Percentiles rank a stretch among this genome's conserved stretches.
Conservation (phyloP, 768 basidiomycete species). For the Tricholoma terreum region DNA sequence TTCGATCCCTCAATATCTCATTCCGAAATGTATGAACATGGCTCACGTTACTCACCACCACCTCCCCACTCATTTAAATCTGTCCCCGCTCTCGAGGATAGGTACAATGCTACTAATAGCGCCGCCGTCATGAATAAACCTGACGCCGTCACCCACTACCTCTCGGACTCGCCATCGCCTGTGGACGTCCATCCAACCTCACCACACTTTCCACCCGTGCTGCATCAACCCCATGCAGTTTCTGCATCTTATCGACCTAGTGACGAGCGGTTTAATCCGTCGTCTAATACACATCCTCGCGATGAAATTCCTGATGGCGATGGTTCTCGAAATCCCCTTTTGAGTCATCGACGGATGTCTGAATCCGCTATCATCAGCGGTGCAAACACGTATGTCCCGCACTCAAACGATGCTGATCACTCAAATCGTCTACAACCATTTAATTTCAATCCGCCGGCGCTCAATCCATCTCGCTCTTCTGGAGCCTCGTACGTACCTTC, state of each 20-base stretch:
- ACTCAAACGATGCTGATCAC: slow-evolving; percentile 28
- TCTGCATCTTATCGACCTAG: slow-evolving; percentile 37
- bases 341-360: slow-evolving; percentile 68
- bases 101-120: slow-evolving; percentile 26
- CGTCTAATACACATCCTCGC: slow-evolving; percentile 39
- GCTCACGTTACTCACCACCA: slow-evolving; percentile 16
- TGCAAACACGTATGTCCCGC: slow-evolving; percentile 37
- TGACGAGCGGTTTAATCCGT: slow-evolving; percentile 37
- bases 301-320: slow-evolving; percentile 24
- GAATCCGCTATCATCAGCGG: slow-evolving; percentile 51
- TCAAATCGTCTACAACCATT: slow-evolving; percentile 42
- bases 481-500: slow-evolving; percentile 38
- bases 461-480: slow-evolving; percentile 32
- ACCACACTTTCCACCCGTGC: slow-evolving; percentile 35
- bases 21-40: slow-evolving; percentile 29
- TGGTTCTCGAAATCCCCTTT: slow-evolving; percentile 33
- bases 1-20: slow-evolving; percentile 31
- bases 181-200: slow-evolving; percentile 36
- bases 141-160: slow-evolving; percentile 23
- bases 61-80: slow-evolving; percentile 20
- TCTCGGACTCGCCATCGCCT: slow-evolving; percentile 45
- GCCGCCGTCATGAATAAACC: slow-evolving; percentile 24
- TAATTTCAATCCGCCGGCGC: slow-evolving; percentile 31
- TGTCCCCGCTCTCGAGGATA: slow-evolving; percentile 9
- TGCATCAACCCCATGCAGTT: slow-evolving; percentile 42